Evolutionary conservation across 257 asterid species (phyloP), one percentile per base, ranked within the genome.

Genomic region (Plectranthus barbatus): DNA sequence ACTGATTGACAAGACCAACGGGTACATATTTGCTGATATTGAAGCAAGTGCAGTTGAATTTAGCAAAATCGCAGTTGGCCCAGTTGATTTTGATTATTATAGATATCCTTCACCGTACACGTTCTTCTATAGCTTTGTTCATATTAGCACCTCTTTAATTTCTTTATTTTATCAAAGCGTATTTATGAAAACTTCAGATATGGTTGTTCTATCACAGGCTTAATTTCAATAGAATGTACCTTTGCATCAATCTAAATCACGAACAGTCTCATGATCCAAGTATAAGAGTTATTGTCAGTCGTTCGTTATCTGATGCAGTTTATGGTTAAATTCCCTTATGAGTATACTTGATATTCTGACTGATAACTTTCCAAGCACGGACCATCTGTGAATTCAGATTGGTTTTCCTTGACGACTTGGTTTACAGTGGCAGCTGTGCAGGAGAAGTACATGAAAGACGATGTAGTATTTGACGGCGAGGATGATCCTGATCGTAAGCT

Each of bases 341-440:
- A n/a, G 31, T 26, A 5, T 26, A 26, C 3, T 26, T 26, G 5
- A 26, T 5, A 26, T 26, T 26, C 31, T 26, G n/a, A n/a, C n/a
- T n/a, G n/a, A n/a, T n/a, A n/a, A n/a, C n/a, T n/a, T n/a, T n/a
- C n/a, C n/a, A n/a, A n/a, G n/a, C n/a, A 26, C 3, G 5, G 31
- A 26, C 9, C 10, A 20, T 13, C 13, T 19, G 21, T 34, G 54
- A 59, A 40, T 70, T 59, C 14, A 46, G 18, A 0, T 48, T 69
- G 58, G 33, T 70, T 76, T 73, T 68, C 80, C 94, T 85, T 86
- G 65, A 88, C 93, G n/a, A 29, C 36, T 68, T 51, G 37, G 61
- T 60, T 76, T 77, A 93, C 97, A 77, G 95, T 90, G 75, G 97
- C 97, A 62, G 94, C 95, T 20, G 97, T 93, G 77, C 99, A 93